Evolutionary conservation across 176 grass and related monocot species (phyloP).

Genomic region (Bothriochloa decipiens): DNA sequence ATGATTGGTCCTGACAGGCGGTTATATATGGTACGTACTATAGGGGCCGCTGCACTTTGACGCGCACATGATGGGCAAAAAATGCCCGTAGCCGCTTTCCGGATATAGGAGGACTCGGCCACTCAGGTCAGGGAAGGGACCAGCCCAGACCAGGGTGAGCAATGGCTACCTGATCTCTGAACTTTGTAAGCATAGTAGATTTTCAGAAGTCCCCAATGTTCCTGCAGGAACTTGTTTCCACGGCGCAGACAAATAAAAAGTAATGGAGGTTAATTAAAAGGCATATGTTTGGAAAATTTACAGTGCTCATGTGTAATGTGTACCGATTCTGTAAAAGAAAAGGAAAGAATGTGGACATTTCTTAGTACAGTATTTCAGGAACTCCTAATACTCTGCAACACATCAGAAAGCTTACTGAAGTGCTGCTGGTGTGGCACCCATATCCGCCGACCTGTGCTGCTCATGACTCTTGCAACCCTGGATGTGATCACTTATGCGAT

Average conservation of each 20-base stretch:
- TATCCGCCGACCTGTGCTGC: background rate
- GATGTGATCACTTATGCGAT: background rate
- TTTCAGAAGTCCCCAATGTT: background rate
- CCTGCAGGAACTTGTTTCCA: background rate
- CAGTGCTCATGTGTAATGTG: background rate
- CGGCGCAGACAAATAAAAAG: background rate
- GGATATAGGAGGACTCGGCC: constrained; percentile 5
- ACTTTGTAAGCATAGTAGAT: background rate
- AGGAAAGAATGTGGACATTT: background rate
- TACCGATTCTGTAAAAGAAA: background rate
- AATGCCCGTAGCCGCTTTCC: constrained; percentile 45
- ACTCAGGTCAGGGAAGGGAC: background rate
- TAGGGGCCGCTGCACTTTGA: constrained; percentile 38
- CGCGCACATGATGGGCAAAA: constrained; percentile 62
- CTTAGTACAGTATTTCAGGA: background rate
- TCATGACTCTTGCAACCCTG: background rate
- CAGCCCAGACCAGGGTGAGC: background rate
- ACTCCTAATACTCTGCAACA: too few relatives aligned
- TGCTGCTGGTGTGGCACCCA: background rate
- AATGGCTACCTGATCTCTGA: constrained; percentile 3
- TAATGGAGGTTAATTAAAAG: background rate
- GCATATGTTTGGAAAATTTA: background rate
- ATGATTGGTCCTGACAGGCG: constrained; percentile 34
- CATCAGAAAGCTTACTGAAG: background rate
- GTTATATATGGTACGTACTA: constrained; percentile 1